These are phyloP conservation scores for Ustulina deusta DNA, from an alignment of 2,329 filamentous ascomycete species.

Conservation along the genomic window DNA sequence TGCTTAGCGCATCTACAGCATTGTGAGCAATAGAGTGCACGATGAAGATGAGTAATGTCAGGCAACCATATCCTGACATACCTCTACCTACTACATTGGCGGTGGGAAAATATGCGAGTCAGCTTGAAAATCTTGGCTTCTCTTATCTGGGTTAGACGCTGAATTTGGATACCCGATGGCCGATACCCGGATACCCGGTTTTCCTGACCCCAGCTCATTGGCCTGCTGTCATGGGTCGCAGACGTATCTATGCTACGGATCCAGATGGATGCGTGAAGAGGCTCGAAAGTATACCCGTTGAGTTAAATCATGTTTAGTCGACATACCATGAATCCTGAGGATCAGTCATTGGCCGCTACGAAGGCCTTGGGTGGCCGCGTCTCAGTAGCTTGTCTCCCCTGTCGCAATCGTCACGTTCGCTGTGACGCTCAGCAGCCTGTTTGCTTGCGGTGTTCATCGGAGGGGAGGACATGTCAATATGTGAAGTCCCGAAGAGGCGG, in stretches of 20 bases:
- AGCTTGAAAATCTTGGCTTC: constrained; percentile 31
- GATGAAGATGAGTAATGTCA: constrained; percentile 15
- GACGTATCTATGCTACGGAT: constrained; percentile 15
- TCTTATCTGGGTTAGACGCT: constrained; percentile 1
- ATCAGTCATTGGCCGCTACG: constrained; percentile 7
- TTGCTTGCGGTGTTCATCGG: constrained; percentile 37
- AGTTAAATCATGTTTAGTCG: not conserved
- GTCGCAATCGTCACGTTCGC: constrained; percentile 39
- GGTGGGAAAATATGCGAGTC: constrained; percentile 25
- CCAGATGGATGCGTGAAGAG: constrained; percentile 5
- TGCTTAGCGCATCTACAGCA: not conserved
- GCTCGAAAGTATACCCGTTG: not conserved
- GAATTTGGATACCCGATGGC: constrained; percentile 26
- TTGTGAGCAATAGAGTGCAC: not conserved
- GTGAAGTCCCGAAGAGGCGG: constrained; percentile 42
- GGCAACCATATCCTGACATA: not conserved
- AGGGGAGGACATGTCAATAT: constrained; percentile 40
- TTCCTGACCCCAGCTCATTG: constrained; percentile 16
- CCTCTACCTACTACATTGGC: not conserved
- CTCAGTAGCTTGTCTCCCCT: constrained; percentile 40
- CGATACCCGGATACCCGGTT: constrained; percentile 36
- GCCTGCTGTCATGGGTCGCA: constrained; percentile 14
- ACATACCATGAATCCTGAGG: constrained; percentile 30
- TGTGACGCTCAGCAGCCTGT: constrained; percentile 39
- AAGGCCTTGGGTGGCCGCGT: constrained; percentile 31